These are phyloP conservation scores for Fraxinus americana DNA, from an alignment of 257 asterid species.

Conservation along the genomic window DNA sequence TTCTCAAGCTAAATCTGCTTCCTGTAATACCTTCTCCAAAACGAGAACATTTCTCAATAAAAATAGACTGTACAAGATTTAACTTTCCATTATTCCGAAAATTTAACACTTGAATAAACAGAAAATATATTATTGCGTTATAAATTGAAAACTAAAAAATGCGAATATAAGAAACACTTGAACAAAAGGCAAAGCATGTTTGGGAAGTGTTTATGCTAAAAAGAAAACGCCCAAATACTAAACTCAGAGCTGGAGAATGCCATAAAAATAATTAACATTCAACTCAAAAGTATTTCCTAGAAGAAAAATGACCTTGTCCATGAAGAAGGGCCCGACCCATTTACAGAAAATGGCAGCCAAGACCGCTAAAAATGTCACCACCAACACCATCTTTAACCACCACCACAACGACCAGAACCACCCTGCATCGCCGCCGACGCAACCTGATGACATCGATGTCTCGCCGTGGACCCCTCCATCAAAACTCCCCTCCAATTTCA, in stretches of 20 bases:
- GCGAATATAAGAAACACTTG: no score
- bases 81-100: not conserved
- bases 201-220: not conserved
- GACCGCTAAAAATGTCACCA: slow-evolving; percentile 52
- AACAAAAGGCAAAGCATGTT: no score
- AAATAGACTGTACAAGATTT: not conserved
- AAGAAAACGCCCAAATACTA: not conserved
- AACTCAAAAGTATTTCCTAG: not conserved
- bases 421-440: slow-evolving; percentile 34
- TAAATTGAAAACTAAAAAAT: no score
- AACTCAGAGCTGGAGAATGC: not conserved
- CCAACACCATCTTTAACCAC: slow-evolving; percentile 80
- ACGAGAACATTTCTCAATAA: not conserved
- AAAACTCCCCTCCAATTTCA: slow-evolving; percentile 59
- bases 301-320: slow-evolving; percentile 75
- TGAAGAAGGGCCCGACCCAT: slow-evolving; percentile 93
- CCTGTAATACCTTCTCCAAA: no score
- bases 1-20: not conserved
- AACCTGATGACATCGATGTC: slow-evolving; percentile 24
- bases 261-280: not conserved
- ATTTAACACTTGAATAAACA: not conserved
- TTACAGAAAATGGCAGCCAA: slow-evolving; percentile 80
- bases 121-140: no score
- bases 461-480: slow-evolving; percentile 32
- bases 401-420: slow-evolving; percentile 83